Conservation (phyloP, 1,284 basidiomycete genomes). For the Boletellus deceptivus region DNA sequence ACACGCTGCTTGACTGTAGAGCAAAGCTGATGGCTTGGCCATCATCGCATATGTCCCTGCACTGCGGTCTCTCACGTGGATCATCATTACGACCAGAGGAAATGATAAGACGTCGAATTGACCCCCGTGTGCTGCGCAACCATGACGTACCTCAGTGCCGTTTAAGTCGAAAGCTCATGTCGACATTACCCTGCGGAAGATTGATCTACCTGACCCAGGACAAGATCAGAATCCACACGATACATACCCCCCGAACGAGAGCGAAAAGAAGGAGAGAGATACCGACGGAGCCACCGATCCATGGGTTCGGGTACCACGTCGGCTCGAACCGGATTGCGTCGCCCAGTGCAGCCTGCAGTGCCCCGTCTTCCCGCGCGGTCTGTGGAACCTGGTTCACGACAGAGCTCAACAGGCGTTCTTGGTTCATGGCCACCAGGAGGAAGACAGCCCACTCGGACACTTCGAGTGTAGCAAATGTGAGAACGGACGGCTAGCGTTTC, state of each 20-base stretch:
- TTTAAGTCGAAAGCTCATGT: constrained; percentile 70
- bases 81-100: background rate
- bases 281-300: constrained; percentile 55
- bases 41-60: constrained; percentile 65
- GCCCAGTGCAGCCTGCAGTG: constrained; percentile 55
- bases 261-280: background rate
- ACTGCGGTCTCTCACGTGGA: constrained; percentile 40
- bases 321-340: constrained; percentile 70
- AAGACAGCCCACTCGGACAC: constrained; percentile 66
- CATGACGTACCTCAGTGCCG: constrained; percentile 58
- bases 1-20: background rate
- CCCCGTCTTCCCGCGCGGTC: constrained; percentile 51
- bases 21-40: constrained; percentile 46
- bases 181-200: constrained; percentile 71
- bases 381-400: constrained; percentile 65
- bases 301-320: constrained; percentile 57
- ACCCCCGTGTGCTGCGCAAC: background rate
- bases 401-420: constrained; percentile 75
- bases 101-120: background rate
- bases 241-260: too few species aligned
- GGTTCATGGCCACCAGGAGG: constrained; percentile 67
- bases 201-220: constrained; percentile 49
- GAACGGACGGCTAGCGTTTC: constrained; percentile 60
- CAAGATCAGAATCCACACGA: background rate
- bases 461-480: constrained; percentile 51